Evolutionary conservation across 371 early-diverging fungal genomes (phyloP).

Genomic region (Furculomyces boomerangus): DNA sequence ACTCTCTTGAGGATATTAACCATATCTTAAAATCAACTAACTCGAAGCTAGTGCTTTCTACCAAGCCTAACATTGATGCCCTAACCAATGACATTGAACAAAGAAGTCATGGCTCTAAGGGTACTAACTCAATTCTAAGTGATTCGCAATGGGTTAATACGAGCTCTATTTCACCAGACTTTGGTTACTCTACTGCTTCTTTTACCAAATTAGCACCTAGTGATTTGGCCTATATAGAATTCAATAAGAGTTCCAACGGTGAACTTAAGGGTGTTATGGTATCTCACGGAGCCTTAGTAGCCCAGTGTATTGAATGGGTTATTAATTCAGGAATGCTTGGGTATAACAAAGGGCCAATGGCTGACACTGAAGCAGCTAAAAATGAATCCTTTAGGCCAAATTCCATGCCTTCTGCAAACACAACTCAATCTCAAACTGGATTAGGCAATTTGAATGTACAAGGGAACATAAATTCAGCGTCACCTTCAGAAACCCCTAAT

Average conservation of each 20-base stretch:
- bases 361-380: background rate
- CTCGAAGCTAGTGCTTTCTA: constrained; percentile 49
- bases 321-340: constrained; percentile 22
- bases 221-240: constrained; percentile 75
- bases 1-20: constrained; percentile 55
- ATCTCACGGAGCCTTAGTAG: constrained; percentile 55
- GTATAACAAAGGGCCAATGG: constrained; percentile 5
- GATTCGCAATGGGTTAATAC: background rate
- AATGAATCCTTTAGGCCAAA: background rate
- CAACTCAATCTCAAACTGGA: background rate
- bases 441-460: background rate
- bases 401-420: background rate
- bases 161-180: constrained; percentile 1
- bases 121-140: background rate
- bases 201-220: constrained; percentile 5
- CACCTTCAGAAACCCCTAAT: background rate
- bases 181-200: background rate
- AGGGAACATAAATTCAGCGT: background rate
- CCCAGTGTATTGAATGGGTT: constrained; percentile 36
- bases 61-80: constrained; percentile 52
- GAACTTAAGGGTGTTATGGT: constrained; percentile 70
- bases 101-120: background rate
- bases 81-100: constrained; percentile 43
- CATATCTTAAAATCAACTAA: constrained; percentile 50
- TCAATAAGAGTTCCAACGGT: constrained; percentile 59